Conservation (phyloP, 192 early-diverging fungal genomes). For the Backusella mclennaniae region DNA sequence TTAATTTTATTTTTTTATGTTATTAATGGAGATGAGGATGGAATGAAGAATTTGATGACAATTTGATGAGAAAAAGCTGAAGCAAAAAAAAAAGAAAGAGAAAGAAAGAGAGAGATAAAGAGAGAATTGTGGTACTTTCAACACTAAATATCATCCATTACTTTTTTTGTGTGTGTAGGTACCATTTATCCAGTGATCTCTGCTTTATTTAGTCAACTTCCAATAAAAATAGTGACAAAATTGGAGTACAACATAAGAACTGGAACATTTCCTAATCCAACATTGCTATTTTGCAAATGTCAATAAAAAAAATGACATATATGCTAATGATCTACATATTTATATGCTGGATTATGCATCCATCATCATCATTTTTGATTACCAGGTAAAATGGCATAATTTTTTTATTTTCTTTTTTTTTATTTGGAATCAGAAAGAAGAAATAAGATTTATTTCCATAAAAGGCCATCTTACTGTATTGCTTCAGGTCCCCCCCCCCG, state of each 20-base stretch:
- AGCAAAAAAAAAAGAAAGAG: not conserved
- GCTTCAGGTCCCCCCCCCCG: not conserved
- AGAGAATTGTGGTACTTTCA: not conserved
- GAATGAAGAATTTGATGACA: not conserved
- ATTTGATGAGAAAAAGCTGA: not conserved
- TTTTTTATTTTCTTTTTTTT: not conserved
- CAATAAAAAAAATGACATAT: not conserved
- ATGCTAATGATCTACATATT: not conserved
- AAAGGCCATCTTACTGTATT: not conserved
- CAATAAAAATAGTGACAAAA: constrained; percentile 1
- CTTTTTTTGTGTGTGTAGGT: not conserved
- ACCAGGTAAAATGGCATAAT: not conserved
- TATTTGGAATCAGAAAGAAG: too few relatives aligned
- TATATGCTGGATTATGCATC: not conserved
- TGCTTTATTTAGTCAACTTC: not conserved
- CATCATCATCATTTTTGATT: not conserved
- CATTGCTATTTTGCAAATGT: not conserved
- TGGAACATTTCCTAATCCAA: not conserved
- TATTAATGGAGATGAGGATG: constrained; percentile 8
- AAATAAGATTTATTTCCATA: not conserved
- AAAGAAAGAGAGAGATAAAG: not conserved
- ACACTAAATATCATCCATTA: not conserved
- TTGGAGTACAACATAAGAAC: not conserved
- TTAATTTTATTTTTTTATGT: not conserved
- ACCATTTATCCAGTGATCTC: constrained; percentile 1